Conservation (phyloP, 164 flowering plant species). For the Litsea cubeba region DNA sequence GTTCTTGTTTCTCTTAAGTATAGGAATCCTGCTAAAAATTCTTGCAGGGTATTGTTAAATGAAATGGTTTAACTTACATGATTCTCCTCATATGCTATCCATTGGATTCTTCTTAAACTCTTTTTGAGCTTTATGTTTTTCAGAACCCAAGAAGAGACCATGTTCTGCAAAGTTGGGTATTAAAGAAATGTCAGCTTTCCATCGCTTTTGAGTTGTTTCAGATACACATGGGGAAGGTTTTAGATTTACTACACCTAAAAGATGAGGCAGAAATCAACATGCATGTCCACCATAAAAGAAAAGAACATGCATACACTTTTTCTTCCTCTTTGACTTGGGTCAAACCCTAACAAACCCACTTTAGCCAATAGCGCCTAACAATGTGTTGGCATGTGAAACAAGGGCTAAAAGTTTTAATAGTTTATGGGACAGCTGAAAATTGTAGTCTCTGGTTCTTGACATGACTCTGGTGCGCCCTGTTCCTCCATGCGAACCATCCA, state of each 20-base stretch:
- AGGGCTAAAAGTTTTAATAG: too few relatives aligned
- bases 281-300: not conserved
- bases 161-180: not conserved
- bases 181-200: not conserved
- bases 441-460: too few relatives aligned
- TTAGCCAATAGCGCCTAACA: too few relatives aligned
- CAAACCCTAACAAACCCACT: too few relatives aligned
- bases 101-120: constrained; percentile 49
- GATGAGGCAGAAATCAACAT: not conserved
- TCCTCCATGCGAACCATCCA: too few relatives aligned
- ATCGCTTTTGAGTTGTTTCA: not conserved
- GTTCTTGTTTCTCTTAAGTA: constrained; percentile 39
- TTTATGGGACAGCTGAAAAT: too few relatives aligned
- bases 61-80: constrained; percentile 29
- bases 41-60: constrained; percentile 23
- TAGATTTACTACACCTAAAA: not conserved
- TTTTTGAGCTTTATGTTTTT: constrained; percentile 23
- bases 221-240: not conserved
- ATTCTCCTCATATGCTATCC: constrained; percentile 38
- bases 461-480: too few relatives aligned
- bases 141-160: constrained; percentile 15
- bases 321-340: constrained; percentile 3
- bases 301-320: not conserved
- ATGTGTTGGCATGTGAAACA: too few relatives aligned
- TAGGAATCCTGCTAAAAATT: constrained; percentile 55